Percentiles rank a stretch among this genome's conserved stretches.
Conservation (phyloP, 140 eudicot species). For the Stevia rebaudiana region DNA sequence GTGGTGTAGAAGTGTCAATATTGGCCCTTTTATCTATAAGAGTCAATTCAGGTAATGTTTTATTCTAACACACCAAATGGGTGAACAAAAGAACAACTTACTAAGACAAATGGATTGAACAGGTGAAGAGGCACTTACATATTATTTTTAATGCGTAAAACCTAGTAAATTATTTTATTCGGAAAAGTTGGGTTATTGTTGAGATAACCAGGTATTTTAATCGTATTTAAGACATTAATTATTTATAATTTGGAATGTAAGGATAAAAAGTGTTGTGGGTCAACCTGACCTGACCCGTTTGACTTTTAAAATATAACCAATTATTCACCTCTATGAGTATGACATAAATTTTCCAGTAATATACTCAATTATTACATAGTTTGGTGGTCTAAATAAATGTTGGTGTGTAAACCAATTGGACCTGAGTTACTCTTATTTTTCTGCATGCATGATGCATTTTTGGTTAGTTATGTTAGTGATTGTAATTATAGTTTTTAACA, state of each 20-base stretch:
- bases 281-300: neutral
- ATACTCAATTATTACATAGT: neutral
- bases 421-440: neutral
- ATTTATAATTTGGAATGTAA: neutral
- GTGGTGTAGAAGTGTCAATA: neutral
- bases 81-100: neutral
- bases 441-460: neutral
- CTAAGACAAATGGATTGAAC: neutral
- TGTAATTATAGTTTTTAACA: neutral
- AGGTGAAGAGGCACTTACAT: neutral
- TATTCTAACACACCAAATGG: neutral
- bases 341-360: neutral
- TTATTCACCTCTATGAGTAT: neutral
- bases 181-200: neutral
- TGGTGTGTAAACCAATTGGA: neutral
- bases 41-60: neutral
- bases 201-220: neutral
- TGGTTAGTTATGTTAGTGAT: conserved; percentile 15
- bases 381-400: neutral
- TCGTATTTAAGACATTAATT: neutral
- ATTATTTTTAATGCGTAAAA: neutral
- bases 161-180: neutral
- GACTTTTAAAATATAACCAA: neutral
- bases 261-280: neutral
- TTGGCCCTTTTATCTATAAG: neutral